A percentile compares a stretch with the other conserved stretches of the same genome.
Evolutionary conservation across 495 filamentous ascomycete species (phyloP).

Genomic region (Xylaria venustula): DNA sequence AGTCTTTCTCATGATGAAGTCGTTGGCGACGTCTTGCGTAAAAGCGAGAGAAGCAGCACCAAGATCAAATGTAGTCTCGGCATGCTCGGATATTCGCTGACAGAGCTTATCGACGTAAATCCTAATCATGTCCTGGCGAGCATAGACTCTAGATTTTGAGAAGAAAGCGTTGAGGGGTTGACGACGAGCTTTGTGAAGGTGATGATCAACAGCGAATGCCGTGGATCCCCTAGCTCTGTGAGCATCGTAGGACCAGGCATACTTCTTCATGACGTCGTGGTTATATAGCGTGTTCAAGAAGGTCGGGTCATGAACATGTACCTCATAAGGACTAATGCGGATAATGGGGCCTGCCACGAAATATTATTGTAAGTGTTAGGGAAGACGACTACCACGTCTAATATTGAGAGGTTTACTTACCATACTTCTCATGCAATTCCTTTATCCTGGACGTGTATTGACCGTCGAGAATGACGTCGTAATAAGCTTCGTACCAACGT

Average conservation of each 20-base stretch:
- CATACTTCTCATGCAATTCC: conserved; percentile 24
- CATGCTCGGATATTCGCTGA: conserved; percentile 9
- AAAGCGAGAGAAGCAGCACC: conserved; percentile 29
- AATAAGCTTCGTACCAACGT: conserved; percentile 45
- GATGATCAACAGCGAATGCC: conserved; percentile 17
- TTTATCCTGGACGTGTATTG: conserved; percentile 23
- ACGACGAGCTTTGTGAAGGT: conserved; percentile 19
- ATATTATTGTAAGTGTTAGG: neutral
- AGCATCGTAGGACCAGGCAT: conserved; percentile 22
- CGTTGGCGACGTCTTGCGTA: conserved; percentile 20
- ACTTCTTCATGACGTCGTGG: conserved; percentile 23
- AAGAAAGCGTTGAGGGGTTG: conserved; percentile 19
- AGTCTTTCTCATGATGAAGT: conserved; percentile 21
- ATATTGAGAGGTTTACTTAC: neutral
- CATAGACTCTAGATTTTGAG: conserved; percentile 22
- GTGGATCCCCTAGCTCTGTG: conserved; percentile 9
- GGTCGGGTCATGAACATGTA: conserved; percentile 24
- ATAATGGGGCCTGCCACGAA: conserved; percentile 25
- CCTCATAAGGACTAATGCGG: conserved; percentile 28
- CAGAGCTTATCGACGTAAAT: conserved; percentile 23
- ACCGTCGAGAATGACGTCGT: conserved; percentile 21
- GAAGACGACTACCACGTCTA: neutral
- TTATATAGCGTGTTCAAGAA: conserved; percentile 26
- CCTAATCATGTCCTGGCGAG: conserved; percentile 15
- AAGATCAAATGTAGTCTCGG: conserved; percentile 18